Conservation (phyloP, 805 yeast genomes). For the Kazachstania bromeliacearum region DNA sequence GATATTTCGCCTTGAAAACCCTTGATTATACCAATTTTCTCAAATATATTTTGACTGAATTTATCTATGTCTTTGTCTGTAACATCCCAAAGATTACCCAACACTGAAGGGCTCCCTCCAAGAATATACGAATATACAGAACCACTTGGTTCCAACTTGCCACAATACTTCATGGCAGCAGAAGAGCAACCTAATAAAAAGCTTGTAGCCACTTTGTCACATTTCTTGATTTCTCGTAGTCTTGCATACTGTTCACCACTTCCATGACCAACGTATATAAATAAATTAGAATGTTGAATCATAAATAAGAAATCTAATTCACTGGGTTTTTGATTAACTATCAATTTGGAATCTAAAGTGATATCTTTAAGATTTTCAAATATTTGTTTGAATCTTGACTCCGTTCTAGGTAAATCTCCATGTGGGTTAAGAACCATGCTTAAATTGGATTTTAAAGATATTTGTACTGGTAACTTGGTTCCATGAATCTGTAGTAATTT, state of each 20-base stretch:
- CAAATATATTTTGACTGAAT: conserved; percentile 54
- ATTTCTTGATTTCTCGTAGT: conserved; percentile 41
- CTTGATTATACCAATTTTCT: conserved; percentile 52
- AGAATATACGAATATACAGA: conserved; percentile 64
- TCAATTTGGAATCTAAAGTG: conserved; percentile 41
- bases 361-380: conserved; percentile 29
- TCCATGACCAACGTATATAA: conserved; percentile 88
- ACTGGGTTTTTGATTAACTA: conserved; percentile 45
- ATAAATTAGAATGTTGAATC: conserved; percentile 39
- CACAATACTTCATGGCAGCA: conserved; percentile 50
- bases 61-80: conserved; percentile 91
- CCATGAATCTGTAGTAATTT: conserved; percentile 26
- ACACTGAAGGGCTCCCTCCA: conserved; percentile 74
- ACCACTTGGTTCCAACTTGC: conserved; percentile 63
- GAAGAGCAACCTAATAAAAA: conserved; percentile 88
- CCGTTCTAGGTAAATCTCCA: conserved; percentile 64
- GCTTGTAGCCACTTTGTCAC: conserved; percentile 42
- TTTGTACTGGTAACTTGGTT: conserved; percentile 8
- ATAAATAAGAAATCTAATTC: conserved; percentile 42
- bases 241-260: conserved; percentile 84
- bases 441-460: conserved; percentile 30
- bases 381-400: conserved; percentile 40
- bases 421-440: conserved; percentile 74
- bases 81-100: conserved; percentile 93
- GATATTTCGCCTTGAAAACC: conserved; percentile 14